Conservation (phyloP, 176 grass and related monocot species). For the Otatea glauca region DNA sequence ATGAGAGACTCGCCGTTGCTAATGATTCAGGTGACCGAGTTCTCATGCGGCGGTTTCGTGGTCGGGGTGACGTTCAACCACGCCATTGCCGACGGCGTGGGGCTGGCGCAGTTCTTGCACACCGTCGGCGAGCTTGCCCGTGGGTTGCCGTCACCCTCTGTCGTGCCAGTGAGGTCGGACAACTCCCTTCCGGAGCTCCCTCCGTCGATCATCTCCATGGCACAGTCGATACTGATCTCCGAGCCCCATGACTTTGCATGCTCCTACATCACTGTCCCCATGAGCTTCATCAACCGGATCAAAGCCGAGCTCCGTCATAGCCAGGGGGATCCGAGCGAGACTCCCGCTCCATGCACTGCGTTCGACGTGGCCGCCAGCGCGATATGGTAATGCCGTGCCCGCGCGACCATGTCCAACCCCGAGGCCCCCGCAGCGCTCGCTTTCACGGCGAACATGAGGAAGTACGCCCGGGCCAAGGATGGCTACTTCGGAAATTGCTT, state of each 20-base stretch:
- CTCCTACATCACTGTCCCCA: conserved; percentile 15
- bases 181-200: background rate
- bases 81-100: background rate
- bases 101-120: conserved; percentile 1
- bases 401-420: background rate
- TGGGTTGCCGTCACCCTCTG: background rate
- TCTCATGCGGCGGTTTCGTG: conserved; percentile 26
- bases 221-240: background rate
- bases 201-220: background rate
- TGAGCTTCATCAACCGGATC: conserved; percentile 19
- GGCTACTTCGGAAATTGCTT: conserved; percentile 53
- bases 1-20: background rate
- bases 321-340: too few relatives aligned
- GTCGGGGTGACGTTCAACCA: conserved; percentile 36
- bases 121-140: conserved; percentile 27
- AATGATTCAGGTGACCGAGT: conserved; percentile 32
- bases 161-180: background rate
- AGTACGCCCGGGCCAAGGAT: background rate
- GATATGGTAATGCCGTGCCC: conserved; percentile 35
- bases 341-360: background rate
- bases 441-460: conserved; percentile 37
- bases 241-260: background rate
- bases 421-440: background rate
- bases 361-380: conserved; percentile 38
- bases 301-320: background rate